Conservation (phyloP, 73 alveolate genomes). For the Stentor roeselii region DNA sequence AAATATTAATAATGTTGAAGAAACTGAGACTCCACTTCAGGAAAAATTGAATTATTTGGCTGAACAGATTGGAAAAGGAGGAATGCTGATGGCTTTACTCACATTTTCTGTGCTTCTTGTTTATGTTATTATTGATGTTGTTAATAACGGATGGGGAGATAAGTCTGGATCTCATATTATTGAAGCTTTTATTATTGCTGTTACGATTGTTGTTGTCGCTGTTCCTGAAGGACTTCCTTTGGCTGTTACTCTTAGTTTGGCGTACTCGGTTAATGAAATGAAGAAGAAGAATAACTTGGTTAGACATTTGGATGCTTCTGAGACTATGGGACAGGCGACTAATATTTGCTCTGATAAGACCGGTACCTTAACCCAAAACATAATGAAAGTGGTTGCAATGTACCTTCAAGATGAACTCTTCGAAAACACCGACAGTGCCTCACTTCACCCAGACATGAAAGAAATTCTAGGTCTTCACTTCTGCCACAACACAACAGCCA, state of each 20-base stretch:
- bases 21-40: conserved; percentile 85
- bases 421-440: conserved; percentile 25
- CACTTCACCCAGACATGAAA: conserved; percentile 18
- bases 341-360: conserved; percentile 94
- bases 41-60: conserved; percentile 85
- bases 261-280: conserved; percentile 90
- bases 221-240: conserved; percentile 97
- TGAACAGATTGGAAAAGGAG: conserved; percentile 85
- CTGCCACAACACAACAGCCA: conserved; percentile 23
- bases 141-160: conserved; percentile 48
- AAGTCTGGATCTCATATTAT: conserved; percentile 66
- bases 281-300: conserved; percentile 91
- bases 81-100: conserved; percentile 70
- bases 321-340: conserved; percentile 96
- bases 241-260: conserved; percentile 93
- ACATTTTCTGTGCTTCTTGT: conserved; percentile 77
- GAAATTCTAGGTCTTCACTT: conserved; percentile 30
- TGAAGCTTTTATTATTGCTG: conserved; percentile 81
- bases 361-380: conserved; percentile 93
- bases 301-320: conserved; percentile 88
- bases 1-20: conserved; percentile 68
- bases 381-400: conserved; percentile 71
- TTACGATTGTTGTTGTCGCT: conserved; percentile 91
- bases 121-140: conserved; percentile 48
- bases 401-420: conserved; percentile 36